Evolutionary conservation across 805 yeast genomes (phyloP).

Genomic region (Kodamaea sagamina): DNA sequence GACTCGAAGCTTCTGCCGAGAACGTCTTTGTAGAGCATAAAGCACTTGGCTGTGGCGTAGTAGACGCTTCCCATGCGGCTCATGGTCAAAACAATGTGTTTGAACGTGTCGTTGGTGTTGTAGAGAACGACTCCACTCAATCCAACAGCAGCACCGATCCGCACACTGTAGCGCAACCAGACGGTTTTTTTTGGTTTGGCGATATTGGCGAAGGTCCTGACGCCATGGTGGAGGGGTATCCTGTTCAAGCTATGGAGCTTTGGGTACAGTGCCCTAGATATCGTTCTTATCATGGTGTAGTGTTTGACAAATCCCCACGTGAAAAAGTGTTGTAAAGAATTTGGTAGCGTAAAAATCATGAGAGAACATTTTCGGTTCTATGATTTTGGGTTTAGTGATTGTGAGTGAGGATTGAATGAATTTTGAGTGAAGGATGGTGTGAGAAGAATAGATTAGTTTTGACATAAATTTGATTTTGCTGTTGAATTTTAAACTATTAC

Average conservation of each 20-base stretch:
- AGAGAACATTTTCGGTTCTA: too few relatives aligned
- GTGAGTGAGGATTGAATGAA: too few relatives aligned
- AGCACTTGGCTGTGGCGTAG: slow-evolving; percentile 71
- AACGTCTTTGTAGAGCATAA: slow-evolving; percentile 63
- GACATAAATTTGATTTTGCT: too few relatives aligned
- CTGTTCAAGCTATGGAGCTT: too few relatives aligned
- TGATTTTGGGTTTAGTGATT: too few relatives aligned
- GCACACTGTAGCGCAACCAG: neutral
- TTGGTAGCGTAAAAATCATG: neutral
- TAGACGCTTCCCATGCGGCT: slow-evolving; percentile 65
- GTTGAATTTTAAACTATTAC: too few relatives aligned
- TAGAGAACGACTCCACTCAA: slow-evolving; percentile 31
- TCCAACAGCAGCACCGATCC: slow-evolving; percentile 25
- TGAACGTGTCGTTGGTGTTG: slow-evolving; percentile 38
- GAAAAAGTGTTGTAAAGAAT: slow-evolving; percentile 2
- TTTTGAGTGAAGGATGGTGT: too few relatives aligned
- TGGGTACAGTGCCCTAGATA: too few relatives aligned
- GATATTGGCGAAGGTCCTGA: neutral
- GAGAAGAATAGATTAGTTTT: too few relatives aligned
- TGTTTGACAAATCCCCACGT: neutral
- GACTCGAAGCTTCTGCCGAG: slow-evolving; percentile 47
- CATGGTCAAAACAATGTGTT: slow-evolving; percentile 37
- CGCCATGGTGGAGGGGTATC: too few relatives aligned
- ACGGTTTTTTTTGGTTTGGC: neutral
- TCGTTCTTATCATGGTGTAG: too few relatives aligned